Percentiles rank a stretch among this genome's conserved stretches.
Evolutionary conservation across 768 basidiomycete genomes (phyloP).

Genomic region (Trametes punicea): DNA sequence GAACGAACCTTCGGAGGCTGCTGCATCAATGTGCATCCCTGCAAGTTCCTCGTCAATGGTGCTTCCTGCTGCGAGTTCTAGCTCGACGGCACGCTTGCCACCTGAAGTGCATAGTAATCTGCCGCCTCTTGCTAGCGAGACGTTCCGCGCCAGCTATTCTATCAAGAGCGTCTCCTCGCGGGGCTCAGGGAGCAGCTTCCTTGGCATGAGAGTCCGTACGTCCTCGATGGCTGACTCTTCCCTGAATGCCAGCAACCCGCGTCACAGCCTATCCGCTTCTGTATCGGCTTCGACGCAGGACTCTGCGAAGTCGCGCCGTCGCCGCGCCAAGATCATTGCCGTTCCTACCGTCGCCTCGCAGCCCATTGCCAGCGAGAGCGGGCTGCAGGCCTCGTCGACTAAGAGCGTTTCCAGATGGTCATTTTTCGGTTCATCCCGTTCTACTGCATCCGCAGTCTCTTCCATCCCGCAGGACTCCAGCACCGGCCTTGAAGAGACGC

Average conservation of each 20-base stretch:
- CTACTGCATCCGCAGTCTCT: background rate
- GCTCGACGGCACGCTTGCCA: background rate
- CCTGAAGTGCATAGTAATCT: slow-evolving; percentile 13
- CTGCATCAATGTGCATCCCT: background rate
- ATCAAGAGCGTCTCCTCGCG: slow-evolving; percentile 17
- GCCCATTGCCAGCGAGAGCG: background rate
- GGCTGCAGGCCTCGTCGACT: background rate
- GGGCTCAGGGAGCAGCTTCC: background rate
- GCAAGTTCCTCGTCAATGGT: slow-evolving; percentile 18
- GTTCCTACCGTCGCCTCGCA: background rate
- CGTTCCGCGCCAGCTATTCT: slow-evolving; percentile 25
- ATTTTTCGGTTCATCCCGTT: background rate
- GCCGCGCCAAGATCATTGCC: slow-evolving; percentile 14
- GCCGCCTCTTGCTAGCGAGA: slow-evolving; percentile 24
- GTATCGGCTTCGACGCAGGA: slow-evolving; percentile 5
- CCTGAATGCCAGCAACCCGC: background rate
- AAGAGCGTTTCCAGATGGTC: slow-evolving; percentile 1
- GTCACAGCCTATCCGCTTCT: slow-evolving; percentile 11
- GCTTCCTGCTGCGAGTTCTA: background rate
- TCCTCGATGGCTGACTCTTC: background rate
- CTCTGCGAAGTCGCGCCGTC: slow-evolving; percentile 11
- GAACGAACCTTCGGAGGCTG: too few relatives aligned
- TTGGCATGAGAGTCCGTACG: background rate
- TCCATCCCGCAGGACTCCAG: background rate
- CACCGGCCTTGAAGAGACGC: background rate